A percentile compares a stretch with the other conserved stretches of the same genome.
These are phyloP conservation scores for Neoboletus magnificus DNA, from an alignment of 768 basidiomycete species.

Conservation along the genomic window DNA sequence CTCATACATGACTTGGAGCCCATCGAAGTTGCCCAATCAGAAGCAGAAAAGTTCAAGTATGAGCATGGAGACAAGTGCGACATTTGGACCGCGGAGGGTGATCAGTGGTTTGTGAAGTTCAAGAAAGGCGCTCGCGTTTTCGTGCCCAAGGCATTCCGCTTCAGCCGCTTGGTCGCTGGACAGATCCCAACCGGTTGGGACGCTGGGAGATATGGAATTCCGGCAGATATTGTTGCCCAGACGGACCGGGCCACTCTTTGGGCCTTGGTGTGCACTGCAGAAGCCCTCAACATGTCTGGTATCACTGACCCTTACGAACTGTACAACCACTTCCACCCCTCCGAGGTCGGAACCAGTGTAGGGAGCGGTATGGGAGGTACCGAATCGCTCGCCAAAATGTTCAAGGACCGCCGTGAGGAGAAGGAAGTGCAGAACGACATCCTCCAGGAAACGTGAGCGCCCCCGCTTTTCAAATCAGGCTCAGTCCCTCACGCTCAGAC, in stretches of 20 bases:
- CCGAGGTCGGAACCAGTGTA: constrained; percentile 89
- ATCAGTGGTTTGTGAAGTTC: constrained; percentile 98
- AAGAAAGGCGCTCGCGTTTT: constrained; percentile 95
- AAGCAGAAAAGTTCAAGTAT: constrained; percentile 93
- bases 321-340: constrained; percentile 95
- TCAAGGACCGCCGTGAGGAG: constrained; percentile 98
- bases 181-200: constrained; percentile 98
- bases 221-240: constrained; percentile 92
- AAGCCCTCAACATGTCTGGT: constrained; percentile 95
- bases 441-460: constrained; percentile 88
- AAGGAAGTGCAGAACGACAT: constrained; percentile 98
- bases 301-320: constrained; percentile 98
- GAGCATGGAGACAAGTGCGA: constrained; percentile 98
- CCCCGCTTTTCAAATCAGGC: background rate
- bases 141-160: constrained; percentile 93
- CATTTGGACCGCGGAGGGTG: constrained; percentile 86
- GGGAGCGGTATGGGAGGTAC: constrained; percentile 99
- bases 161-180: constrained; percentile 91
- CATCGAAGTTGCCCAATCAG: constrained; percentile 86
- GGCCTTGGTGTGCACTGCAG: constrained; percentile 92
- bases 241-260: constrained; percentile 91
- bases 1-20: constrained; percentile 96
- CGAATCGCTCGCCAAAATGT: constrained; percentile 90
- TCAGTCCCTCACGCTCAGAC: constrained; percentile 4
- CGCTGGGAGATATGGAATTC: constrained; percentile 94